Evolutionary conservation across 129 eudicot species (phyloP).

Genomic region (Gnaphalium uliginosum): DNA sequence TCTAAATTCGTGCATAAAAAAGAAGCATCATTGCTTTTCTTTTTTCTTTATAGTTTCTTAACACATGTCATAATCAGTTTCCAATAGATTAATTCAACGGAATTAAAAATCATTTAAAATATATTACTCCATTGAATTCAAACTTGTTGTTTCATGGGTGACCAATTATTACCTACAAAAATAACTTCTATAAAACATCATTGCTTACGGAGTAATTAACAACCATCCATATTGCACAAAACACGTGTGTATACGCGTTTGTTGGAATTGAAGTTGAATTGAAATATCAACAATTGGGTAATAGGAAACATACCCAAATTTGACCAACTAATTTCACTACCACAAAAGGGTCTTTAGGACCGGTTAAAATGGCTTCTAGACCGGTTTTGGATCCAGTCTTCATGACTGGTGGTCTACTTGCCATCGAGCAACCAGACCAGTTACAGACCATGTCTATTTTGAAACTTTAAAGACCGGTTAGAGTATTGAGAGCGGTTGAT

Average conservation of each 20-base stretch:
- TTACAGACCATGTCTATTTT: no score
- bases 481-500: no score
- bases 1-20: no score
- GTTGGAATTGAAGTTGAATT: constrained; percentile 18
- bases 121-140: no score
- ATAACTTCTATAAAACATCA: constrained; percentile 19
- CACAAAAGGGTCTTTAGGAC: no score
- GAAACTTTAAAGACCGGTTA: no score
- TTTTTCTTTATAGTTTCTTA: neutral
- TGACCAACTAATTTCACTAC: constrained; percentile 32
- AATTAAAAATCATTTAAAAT: no score
- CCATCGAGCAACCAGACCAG: no score
- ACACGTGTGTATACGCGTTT: constrained; percentile 10
- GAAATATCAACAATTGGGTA: constrained; percentile 34
- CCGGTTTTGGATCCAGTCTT: no score
- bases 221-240: constrained; percentile 16
- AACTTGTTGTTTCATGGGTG: neutral
- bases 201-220: constrained; percentile 25
- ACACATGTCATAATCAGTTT: neutral
- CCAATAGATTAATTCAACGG: neutral
- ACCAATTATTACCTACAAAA: constrained; percentile 19
- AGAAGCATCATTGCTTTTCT: no score
- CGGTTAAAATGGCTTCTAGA: no score
- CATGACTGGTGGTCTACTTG: no score
- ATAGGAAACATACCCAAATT: constrained; percentile 32